These are phyloP conservation scores for Cairneyella variabilis DNA, from an alignment of 495 filamentous ascomycete species.

Conservation along the genomic window DNA sequence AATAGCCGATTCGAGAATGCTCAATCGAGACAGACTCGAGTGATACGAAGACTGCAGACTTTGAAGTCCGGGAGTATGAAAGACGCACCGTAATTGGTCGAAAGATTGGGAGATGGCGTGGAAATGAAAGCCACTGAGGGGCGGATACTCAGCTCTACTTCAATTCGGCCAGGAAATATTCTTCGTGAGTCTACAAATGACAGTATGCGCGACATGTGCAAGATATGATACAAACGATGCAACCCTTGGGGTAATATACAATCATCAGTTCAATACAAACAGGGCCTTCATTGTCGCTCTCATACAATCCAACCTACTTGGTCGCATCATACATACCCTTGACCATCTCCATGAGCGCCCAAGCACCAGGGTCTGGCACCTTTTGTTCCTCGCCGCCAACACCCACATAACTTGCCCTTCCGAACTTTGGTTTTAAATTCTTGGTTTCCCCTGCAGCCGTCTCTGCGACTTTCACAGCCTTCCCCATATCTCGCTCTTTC, in stretches of 20 bases:
- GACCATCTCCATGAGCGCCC: conserved; percentile 57
- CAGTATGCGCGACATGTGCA: too few species aligned
- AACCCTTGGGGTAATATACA: too few species aligned
- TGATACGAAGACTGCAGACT: too few species aligned
- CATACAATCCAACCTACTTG: conserved; percentile 1
- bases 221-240: too few species aligned
- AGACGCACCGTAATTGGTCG: too few species aligned
- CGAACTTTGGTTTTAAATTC: conserved; percentile 51
- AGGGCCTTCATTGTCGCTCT: too few species aligned
- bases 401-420: conserved; percentile 57
- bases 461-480: conserved; percentile 48
- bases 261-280: too few species aligned
- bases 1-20: too few species aligned
- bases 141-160: background rate
- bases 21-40: too few species aligned
- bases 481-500: conserved; percentile 37
- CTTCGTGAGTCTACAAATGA: too few species aligned
- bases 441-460: conserved; percentile 50
- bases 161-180: background rate
- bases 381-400: conserved; percentile 37
- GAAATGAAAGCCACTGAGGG: background rate
- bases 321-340: conserved; percentile 38
- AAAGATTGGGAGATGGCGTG: too few species aligned
- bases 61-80: too few species aligned
- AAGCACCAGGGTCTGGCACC: conserved; percentile 58